Base-by-base conservation (phyloP, 1,139 yeast species). In the Yamadazyma membranifaciens region DNA sequence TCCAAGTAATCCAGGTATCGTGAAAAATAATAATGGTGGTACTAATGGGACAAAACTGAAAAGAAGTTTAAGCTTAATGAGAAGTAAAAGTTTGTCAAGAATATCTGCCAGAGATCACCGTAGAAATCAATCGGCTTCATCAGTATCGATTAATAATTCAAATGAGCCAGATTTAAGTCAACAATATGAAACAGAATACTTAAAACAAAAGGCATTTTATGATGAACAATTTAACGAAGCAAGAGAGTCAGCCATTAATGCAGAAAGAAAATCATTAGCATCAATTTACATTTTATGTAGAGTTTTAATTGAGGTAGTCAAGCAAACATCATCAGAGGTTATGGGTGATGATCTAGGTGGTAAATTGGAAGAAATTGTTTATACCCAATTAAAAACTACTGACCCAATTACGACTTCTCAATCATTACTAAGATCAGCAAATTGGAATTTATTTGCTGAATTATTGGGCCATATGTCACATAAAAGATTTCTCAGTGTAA, bases 391-490 rank as follows among this genome's bases (percentile, higher is more conserved):
- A 43, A 81, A 87, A 51, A 81, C 91, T 1, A 88, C 96, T 1
- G 98, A 92, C 54, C 96, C 97, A 0, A 69, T 74, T 31, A 75
- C 83, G 4, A 69, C 75, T 2, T 64, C 73, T 45, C 75, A 71
- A 44, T 83, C 92, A 29, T 69, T 83, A 24, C 85, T 89, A 3
- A 77, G 96, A 43, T 81, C 94, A 2, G 91, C 96, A 0, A 94
- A 92, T 57, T 92, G 98, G 98, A 86, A 86, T 54, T 71, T 91
- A 28, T 84, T 94, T 60, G 95, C 98, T 0, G 89, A 87, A 49
- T 67, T 94, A 5, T 65, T 94, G 33, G 98, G 98, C 1, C 83
- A 81, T 50, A 89, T 94, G 96, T 87, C 96, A 0, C 83, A 80
- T 37, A 80, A 82, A 45, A 71, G 95, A 40, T 89, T 94, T 53